Evolutionary conservation across 768 basidiomycete species (phyloP).

Genomic region (Leccinellum luteum): DNA sequence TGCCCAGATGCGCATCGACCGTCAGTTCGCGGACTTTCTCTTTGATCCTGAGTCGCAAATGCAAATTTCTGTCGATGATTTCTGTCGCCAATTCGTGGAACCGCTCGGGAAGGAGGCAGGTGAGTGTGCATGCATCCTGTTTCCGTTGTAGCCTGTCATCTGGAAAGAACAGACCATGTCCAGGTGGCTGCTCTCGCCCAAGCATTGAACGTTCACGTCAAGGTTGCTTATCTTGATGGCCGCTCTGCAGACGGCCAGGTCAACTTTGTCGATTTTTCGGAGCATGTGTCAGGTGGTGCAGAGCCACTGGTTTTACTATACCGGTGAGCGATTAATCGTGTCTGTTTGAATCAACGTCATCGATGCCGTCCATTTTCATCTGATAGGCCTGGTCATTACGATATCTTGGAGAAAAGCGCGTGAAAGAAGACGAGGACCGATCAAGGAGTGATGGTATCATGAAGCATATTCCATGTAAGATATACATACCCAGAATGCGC

Average conservation of each 20-base stretch:
- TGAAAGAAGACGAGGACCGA: slow-evolving; percentile 3
- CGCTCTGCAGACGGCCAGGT: slow-evolving; percentile 47
- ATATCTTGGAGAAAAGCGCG: slow-evolving; percentile 44
- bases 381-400: slow-evolving; percentile 92
- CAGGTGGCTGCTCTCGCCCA: slow-evolving; percentile 76
- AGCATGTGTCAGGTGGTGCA: slow-evolving; percentile 40
- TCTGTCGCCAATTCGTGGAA: slow-evolving; percentile 79
- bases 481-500: slow-evolving; percentile 6
- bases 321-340: slow-evolving; percentile 47
- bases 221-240: slow-evolving; percentile 81
- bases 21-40: slow-evolving; percentile 64
- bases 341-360: background rate
- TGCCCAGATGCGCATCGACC: slow-evolving; percentile 68
- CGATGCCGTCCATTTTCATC: background rate
- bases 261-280: slow-evolving; percentile 65
- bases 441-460: background rate
- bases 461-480: slow-evolving; percentile 11
- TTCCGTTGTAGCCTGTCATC: background rate
- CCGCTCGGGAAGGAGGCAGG: slow-evolving; percentile 77
- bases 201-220: slow-evolving; percentile 63
- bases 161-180: slow-evolving; percentile 58
- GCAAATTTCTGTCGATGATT: slow-evolving; percentile 54
- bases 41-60: slow-evolving; percentile 70
- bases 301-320: slow-evolving; percentile 70
- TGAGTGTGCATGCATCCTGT: slow-evolving; percentile 17